A percentile compares a stretch with the other conserved stretches of the same genome.
Evolutionary conservation across 176 grass and related monocot species (phyloP).

Genomic region (Carex myosuroides): DNA sequence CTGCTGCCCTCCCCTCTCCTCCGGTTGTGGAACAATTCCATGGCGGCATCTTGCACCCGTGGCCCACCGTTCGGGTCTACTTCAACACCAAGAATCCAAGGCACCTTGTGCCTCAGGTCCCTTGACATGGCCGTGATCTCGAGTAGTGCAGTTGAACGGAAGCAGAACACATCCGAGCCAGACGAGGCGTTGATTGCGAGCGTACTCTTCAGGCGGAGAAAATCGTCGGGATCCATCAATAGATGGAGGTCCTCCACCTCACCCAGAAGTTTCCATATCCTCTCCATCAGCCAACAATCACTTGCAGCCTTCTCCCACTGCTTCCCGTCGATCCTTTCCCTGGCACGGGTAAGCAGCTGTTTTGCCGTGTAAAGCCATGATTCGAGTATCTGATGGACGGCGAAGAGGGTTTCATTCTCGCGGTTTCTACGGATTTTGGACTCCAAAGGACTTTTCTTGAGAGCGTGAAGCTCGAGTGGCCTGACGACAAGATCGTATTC

Average conservation of each 20-base stretch:
- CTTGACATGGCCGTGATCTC: slow-evolving; percentile 39
- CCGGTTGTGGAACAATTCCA: slow-evolving; percentile 73
- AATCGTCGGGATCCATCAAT: slow-evolving; percentile 89
- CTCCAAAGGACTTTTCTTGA: slow-evolving; percentile 40
- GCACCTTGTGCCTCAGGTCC: slow-evolving; percentile 64
- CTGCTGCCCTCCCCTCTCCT: slow-evolving; percentile 49
- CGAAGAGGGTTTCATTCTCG: slow-evolving; percentile 57
- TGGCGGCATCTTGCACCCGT: slow-evolving; percentile 76
- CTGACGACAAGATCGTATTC: slow-evolving; percentile 86
- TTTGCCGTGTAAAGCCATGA: slow-evolving; percentile 62
- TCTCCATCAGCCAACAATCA: slow-evolving; percentile 80
- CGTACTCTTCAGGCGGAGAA: slow-evolving; percentile 82
- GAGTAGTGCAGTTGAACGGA: slow-evolving; percentile 56
- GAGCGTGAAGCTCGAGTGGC: slow-evolving; percentile 65
- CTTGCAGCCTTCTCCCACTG: slow-evolving; percentile 55
- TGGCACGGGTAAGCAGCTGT: slow-evolving; percentile 47
- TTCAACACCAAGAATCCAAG: slow-evolving; percentile 69
- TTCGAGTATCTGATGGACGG: slow-evolving; percentile 79
- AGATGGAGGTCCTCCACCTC: slow-evolving; percentile 89
- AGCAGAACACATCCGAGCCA: slow-evolving; percentile 60
- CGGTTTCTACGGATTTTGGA: slow-evolving; percentile 39
- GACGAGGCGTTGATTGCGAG: slow-evolving; percentile 47
- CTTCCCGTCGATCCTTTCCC: slow-evolving; percentile 41
- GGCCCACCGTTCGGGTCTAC: slow-evolving; percentile 82
- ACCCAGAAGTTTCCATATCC: slow-evolving; percentile 74